Conservation (phyloP, 73 alveolate species). For the Uronychia binucleata region DNA sequence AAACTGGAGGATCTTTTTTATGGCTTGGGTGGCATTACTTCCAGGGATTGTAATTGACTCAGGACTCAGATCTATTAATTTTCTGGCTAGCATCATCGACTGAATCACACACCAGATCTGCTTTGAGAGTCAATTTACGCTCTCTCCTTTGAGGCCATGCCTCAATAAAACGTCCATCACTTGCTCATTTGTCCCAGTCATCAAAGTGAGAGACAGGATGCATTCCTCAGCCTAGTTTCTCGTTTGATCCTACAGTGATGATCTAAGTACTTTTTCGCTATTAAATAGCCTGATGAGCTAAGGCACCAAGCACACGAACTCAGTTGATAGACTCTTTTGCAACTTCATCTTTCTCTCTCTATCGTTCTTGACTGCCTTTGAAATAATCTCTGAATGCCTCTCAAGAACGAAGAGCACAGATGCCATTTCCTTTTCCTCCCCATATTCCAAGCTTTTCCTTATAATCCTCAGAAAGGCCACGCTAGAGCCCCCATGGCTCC, state of each 20-base stretch:
- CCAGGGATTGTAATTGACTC: background rate
- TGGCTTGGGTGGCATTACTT: background rate
- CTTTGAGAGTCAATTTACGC: background rate
- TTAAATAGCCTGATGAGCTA: background rate
- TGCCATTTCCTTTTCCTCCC: too few species aligned
- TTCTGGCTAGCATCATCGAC: background rate
- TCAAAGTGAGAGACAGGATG: background rate
- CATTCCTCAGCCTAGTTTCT: background rate
- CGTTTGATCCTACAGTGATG: background rate
- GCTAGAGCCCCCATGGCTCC: too few species aligned
- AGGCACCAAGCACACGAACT: background rate
- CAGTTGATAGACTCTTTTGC: too few species aligned
- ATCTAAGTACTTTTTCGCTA: background rate
- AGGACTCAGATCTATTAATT: background rate
- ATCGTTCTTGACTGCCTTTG: too few species aligned
- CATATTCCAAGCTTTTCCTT: too few species aligned
- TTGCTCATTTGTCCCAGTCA: background rate
- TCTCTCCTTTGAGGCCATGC: background rate
- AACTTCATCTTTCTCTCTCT: too few species aligned
- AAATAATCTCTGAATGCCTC: too few species aligned
- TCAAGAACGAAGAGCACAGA: too few species aligned
- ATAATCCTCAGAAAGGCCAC: too few species aligned
- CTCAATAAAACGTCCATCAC: background rate
- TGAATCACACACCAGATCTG: conserved; percentile 1
- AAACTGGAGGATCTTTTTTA: background rate